A percentile compares a stretch with the other conserved stretches of the same genome.
phyloP scores from a whole-genome alignment of 192 early-diverging fungal genomes.

The Physocladia obscura region DNA sequence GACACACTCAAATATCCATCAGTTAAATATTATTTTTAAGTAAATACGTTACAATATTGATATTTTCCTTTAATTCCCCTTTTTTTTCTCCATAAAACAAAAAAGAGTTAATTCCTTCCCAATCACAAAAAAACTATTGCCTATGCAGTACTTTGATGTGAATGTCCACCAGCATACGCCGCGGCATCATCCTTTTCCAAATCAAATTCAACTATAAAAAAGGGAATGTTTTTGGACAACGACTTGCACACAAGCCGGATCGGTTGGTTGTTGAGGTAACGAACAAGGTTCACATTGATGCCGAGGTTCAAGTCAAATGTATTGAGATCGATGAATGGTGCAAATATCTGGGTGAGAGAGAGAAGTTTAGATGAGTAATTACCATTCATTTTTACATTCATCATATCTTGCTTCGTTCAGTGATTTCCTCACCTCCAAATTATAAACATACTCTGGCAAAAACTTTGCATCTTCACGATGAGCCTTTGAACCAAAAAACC shows the following conservation, averaged over 20 bases:
- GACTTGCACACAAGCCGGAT: conserved; percentile 72
- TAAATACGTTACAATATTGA: too few relatives aligned
- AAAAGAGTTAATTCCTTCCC: too few relatives aligned
- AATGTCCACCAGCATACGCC: too few relatives aligned
- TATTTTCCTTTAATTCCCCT: too few relatives aligned
- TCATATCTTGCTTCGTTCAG: too few relatives aligned
- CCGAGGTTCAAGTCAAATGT: conserved; percentile 50
- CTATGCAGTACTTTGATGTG: too few relatives aligned
- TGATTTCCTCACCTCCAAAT: conserved; percentile 62
- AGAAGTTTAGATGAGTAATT: not conserved
- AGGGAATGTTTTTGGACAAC: conserved; percentile 53
- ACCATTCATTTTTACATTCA: too few relatives aligned
- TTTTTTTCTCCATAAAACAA: too few relatives aligned
- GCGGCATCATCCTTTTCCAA: too few relatives aligned
- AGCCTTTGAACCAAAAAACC: conserved; percentile 50
- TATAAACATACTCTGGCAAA: conserved; percentile 68
- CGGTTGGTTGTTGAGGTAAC: conserved; percentile 61
- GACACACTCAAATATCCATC: too few relatives aligned
- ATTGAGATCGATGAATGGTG: conserved; percentile 59
- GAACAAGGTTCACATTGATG: conserved; percentile 50
- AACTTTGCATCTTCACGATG: conserved; percentile 52
- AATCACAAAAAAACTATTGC: too few relatives aligned
- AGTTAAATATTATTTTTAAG: too few relatives aligned
- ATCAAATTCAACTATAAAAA: conserved; percentile 71
- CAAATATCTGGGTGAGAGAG: conserved; percentile 62